phyloP scores from a whole-genome alignment of 2,329 filamentous ascomycete genomes.

The Aureobasidium sp. region DNA sequence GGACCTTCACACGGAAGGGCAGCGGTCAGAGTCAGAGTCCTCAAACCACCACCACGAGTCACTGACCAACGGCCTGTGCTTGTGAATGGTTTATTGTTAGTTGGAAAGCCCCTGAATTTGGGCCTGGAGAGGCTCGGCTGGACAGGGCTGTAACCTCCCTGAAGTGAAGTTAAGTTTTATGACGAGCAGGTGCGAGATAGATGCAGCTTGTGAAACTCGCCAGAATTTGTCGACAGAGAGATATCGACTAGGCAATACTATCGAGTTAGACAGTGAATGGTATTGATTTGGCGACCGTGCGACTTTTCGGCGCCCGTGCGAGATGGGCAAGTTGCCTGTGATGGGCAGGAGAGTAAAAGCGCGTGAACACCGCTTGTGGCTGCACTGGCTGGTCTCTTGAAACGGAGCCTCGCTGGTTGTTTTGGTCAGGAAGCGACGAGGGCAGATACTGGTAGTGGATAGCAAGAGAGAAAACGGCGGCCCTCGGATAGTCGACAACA shows the following conservation, averaged over 20 bases:
- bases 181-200: not conserved
- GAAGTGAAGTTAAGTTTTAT: not conserved
- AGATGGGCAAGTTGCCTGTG: not conserved
- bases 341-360: not conserved
- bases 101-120: not conserved
- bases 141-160: not conserved
- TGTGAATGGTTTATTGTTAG: constrained; percentile 4
- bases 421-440: not conserved
- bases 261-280: not conserved
- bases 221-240: not conserved
- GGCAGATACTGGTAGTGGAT: not conserved
- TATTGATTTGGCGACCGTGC: not conserved
- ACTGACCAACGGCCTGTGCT: not conserved
- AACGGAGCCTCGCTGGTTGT: not conserved
- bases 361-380: not conserved
- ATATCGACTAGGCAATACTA: not conserved
- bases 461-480: not conserved
- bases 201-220: constrained; percentile 2
- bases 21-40: not conserved
- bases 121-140: not conserved
- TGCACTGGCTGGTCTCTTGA: not conserved
- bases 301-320: not conserved
- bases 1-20: not conserved
- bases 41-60: constrained; percentile 1
- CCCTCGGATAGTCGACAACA: not conserved